phyloP scores from a whole-genome alignment of 768 basidiomycete genomes.

The Collybia sp. region DNA sequence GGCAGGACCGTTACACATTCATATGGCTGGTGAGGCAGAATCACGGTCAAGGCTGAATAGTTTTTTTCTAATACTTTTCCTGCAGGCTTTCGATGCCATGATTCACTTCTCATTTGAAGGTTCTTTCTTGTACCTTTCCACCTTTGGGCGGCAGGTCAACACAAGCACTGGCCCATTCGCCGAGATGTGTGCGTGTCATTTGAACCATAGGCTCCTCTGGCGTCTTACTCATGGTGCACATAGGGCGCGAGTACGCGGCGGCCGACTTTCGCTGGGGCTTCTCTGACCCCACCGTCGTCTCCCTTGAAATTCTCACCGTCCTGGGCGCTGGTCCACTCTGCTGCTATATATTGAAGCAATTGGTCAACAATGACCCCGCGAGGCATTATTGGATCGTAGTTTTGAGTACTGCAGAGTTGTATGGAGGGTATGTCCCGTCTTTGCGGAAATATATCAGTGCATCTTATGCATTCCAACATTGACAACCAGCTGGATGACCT shows the following conservation, averaged over 20 bases:
- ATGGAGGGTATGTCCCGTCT: constrained; percentile 53
- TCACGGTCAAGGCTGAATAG: background rate
- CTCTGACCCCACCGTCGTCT: constrained; percentile 75
- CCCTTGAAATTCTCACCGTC: constrained; percentile 81
- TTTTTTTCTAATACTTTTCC: background rate
- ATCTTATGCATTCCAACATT: background rate
- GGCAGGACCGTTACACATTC: constrained; percentile 67
- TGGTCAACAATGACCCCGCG: constrained; percentile 60
- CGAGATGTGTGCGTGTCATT: constrained; percentile 61
- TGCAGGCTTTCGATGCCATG: constrained; percentile 72
- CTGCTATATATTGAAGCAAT: constrained; percentile 64
- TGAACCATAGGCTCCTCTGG: background rate
- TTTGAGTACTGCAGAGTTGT: constrained; percentile 70
- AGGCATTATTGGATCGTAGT: constrained; percentile 80
- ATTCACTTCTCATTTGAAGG: constrained; percentile 80
- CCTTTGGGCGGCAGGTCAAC: constrained; percentile 69
- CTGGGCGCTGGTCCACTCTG: constrained; percentile 73
- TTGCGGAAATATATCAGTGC: background rate
- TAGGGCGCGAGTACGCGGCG: constrained; percentile 78
- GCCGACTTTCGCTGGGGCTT: constrained; percentile 83
- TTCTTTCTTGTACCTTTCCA: constrained; percentile 73
- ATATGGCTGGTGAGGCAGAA: constrained; percentile 66
- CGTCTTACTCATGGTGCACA: background rate
- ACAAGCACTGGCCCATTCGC: constrained; percentile 66
- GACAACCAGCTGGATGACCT: constrained; percentile 72